Conservation (phyloP, 805 yeast species). For the Lipomyces sp. region DNA sequence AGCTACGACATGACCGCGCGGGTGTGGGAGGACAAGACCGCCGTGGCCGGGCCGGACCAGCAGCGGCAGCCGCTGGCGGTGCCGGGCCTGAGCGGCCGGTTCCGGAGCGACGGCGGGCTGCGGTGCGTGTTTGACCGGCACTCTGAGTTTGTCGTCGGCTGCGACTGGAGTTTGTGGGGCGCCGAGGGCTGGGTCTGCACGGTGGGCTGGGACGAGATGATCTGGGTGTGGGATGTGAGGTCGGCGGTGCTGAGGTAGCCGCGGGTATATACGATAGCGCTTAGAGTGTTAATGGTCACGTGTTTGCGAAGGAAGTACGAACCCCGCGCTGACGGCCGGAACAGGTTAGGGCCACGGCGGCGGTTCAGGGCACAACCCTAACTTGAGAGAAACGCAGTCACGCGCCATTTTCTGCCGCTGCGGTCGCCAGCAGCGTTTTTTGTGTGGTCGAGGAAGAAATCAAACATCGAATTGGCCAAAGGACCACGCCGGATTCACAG, state of each 20-base stretch:
- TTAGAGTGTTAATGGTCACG: neutral
- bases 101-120: constrained; percentile 52
- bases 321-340: no score
- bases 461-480: no score
- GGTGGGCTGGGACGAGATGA: constrained; percentile 96
- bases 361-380: constrained; percentile 7
- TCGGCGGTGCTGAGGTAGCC: neutral
- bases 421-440: no score
- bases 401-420: neutral
- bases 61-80: no score
- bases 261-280: neutral
- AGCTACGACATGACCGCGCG: constrained; percentile 92
- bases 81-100: no score
- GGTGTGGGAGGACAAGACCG: constrained; percentile 76
- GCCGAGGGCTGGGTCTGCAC: constrained; percentile 93
- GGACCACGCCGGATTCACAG: neutral
- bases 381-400: constrained; percentile 4
- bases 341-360: neutral
- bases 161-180: constrained; percentile 97
- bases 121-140: constrained; percentile 62
- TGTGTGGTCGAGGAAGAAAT: no score
- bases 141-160: constrained; percentile 85
- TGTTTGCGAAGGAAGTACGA: neutral
- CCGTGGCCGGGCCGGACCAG: constrained; percentile 47
- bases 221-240: constrained; percentile 79